Evolutionary conservation across 108 stramenopile species (phyloP).

Genomic region (Chaetoceros tenuissimus): DNA sequence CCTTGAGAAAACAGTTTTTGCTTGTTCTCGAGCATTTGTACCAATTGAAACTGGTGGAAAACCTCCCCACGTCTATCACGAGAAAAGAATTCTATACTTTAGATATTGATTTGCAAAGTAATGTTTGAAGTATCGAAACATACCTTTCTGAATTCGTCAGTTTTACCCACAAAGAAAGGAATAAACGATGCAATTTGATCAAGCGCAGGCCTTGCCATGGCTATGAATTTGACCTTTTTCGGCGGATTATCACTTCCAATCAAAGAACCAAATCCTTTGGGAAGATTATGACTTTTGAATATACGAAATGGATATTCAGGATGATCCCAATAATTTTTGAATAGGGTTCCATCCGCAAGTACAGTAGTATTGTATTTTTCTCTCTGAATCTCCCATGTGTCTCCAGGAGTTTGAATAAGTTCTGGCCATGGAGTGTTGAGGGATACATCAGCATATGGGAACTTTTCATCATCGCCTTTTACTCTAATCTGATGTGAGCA

Average conservation of each 20-base stretch:
- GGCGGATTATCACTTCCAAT: slow-evolving; percentile 15
- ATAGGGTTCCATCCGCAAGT: slow-evolving; percentile 14
- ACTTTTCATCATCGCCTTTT: slow-evolving; percentile 27
- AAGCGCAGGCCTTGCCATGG: slow-evolving; percentile 32
- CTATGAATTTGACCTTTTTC: slow-evolving; percentile 34
- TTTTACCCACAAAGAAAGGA: slow-evolving; percentile 21
- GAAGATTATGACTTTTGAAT: slow-evolving; percentile 32
- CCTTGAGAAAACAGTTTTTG: slow-evolving; percentile 14
- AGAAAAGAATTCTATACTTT: no score
- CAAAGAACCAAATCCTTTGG: slow-evolving; percentile 11
- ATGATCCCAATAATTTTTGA: slow-evolving; percentile 34
- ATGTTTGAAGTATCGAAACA: no score
- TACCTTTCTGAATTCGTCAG: slow-evolving; percentile 11
- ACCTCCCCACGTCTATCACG: slow-evolving; percentile 7
- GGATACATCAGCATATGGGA: slow-evolving; percentile 13
- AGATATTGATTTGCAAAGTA: no score
- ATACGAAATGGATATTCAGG: slow-evolving; percentile 35
- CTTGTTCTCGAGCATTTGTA: slow-evolving; percentile 7
- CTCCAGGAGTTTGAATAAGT: slow-evolving; percentile 19
- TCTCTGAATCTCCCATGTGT: slow-evolving; percentile 26
- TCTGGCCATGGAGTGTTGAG: slow-evolving; percentile 31
- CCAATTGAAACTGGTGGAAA: slow-evolving; percentile 23
- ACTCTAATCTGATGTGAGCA: slow-evolving; percentile 40
- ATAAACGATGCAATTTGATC: slow-evolving; percentile 25
- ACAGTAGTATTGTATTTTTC: slow-evolving; percentile 30